Conservation (phyloP, 2,329 filamentous ascomycete genomes). For the Spiromastix sp. region DNA sequence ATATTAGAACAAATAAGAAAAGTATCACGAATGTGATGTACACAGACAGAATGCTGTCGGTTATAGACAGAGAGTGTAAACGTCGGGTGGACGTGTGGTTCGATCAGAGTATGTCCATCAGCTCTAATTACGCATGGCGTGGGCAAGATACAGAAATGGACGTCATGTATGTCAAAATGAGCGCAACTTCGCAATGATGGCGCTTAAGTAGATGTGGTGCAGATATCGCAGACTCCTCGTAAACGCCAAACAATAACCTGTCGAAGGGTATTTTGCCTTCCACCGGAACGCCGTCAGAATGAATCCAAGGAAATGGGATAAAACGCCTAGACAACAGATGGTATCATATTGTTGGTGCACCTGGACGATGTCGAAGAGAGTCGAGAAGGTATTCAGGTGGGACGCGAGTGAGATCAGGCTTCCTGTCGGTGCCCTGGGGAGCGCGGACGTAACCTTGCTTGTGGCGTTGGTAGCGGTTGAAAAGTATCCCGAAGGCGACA, state of each 20-base stretch:
- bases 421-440: conserved; percentile 36
- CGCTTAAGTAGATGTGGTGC: too few species aligned
- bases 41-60: too few species aligned
- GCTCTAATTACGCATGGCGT: too few species aligned
- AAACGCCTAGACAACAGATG: not conserved
- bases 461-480: conserved; percentile 37
- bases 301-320: conserved; percentile 2
- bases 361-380: conserved; percentile 25
- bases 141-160: too few species aligned
- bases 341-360: conserved; percentile 24
- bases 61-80: too few species aligned
- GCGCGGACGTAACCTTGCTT: conserved; percentile 37
- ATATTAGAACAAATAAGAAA: too few species aligned
- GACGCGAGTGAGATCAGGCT: conserved; percentile 34
- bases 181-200: too few species aligned
- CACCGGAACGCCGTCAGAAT: conserved; percentile 1
- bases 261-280: conserved; percentile 10
- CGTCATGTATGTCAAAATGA: too few species aligned
- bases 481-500: conserved; percentile 35
- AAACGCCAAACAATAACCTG: conserved; percentile 2
- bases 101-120: too few species aligned
- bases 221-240: too few species aligned
- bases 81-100: too few species aligned
- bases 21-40: too few species aligned
- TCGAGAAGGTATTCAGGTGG: conserved; percentile 39